A percentile compares a stretch with the other conserved stretches of the same genome.
phyloP scores from a whole-genome alignment of 345 rosid species.

The Eutrema yunnanense region DNA sequence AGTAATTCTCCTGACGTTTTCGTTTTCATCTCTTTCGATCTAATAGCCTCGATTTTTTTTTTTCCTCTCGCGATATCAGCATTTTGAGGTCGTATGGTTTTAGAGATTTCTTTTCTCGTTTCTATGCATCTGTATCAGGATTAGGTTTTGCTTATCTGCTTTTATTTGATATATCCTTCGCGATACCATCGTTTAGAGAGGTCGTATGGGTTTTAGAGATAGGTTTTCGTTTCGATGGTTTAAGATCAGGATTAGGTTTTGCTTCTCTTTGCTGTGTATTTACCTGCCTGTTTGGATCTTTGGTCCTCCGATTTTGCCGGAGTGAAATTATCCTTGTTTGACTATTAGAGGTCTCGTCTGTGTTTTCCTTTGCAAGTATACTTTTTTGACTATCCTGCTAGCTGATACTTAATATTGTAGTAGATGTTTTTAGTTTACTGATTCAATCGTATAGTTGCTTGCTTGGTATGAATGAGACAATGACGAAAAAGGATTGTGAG shows the following conservation, averaged over 20 bases:
- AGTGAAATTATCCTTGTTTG: too few species aligned
- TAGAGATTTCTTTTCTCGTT: background rate
- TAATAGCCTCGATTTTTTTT: background rate
- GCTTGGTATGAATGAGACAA: background rate
- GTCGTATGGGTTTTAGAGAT: background rate
- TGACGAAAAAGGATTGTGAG: constrained; percentile 13
- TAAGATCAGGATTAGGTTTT: background rate
- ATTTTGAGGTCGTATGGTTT: background rate
- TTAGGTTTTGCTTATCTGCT: background rate
- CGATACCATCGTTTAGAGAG: background rate
- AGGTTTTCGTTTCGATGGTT: background rate
- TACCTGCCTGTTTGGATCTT: background rate
- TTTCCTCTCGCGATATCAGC: background rate
- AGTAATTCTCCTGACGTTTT: too few species aligned
- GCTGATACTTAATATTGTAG: background rate
- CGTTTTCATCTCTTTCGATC: background rate
- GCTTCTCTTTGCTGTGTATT: background rate
- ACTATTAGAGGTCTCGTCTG: background rate
- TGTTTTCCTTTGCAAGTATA: background rate
- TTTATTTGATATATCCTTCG: background rate
- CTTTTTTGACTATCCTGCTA: background rate
- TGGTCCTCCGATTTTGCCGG: background rate
- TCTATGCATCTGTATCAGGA: background rate
- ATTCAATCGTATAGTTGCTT: background rate
- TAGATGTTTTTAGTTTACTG: background rate